These are phyloP conservation scores for Cystofilobasidium capitatum DNA, from an alignment of 768 basidiomycete species.

Conservation along the genomic window DNA sequence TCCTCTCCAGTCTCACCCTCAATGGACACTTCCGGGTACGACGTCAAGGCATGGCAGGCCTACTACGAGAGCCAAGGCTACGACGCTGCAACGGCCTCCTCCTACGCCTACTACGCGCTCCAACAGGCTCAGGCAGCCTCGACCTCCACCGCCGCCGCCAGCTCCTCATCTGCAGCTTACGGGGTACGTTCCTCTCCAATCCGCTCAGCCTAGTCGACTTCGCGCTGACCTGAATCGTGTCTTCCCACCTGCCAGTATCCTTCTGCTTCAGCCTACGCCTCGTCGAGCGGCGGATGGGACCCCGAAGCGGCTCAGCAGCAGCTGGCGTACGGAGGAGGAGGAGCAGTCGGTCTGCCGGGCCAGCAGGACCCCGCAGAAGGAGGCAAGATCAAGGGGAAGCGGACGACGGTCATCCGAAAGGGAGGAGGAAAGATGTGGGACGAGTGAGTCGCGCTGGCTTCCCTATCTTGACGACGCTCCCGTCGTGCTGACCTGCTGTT, in stretches of 20 bases:
- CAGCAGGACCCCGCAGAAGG: slow-evolving; percentile 48
- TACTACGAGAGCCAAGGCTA: slow-evolving; percentile 27
- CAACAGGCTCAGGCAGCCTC: slow-evolving; percentile 17
- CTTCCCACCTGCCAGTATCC: background rate
- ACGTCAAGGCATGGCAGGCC: slow-evolving; percentile 22
- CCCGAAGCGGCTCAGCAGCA: slow-evolving; percentile 11
- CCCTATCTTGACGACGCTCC: background rate
- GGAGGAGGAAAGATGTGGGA: slow-evolving; percentile 97
- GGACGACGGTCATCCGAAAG: slow-evolving; percentile 86
- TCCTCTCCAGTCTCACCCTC: background rate
- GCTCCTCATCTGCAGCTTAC: slow-evolving; percentile 11
- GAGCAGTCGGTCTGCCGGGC: background rate
- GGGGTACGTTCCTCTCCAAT: background rate
- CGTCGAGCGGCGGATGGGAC: slow-evolving; percentile 17
- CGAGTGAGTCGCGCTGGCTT: slow-evolving; percentile 43
- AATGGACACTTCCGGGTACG: slow-evolving; percentile 16
- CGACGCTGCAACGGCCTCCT: slow-evolving; percentile 13
- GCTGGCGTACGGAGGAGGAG: background rate
- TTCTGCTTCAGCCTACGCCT: background rate
- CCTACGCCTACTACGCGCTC: slow-evolving; percentile 16
- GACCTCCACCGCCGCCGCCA: background rate
- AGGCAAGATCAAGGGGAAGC: slow-evolving; percentile 67
- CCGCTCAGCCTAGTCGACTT: background rate
- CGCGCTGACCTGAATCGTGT: background rate
- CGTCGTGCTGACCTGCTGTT: background rate